A percentile compares a stretch with the other conserved stretches of the same genome.
phyloP scores from a whole-genome alignment of 2,329 filamentous ascomycete genomes.

The Colletotrichum salicis region DNA sequence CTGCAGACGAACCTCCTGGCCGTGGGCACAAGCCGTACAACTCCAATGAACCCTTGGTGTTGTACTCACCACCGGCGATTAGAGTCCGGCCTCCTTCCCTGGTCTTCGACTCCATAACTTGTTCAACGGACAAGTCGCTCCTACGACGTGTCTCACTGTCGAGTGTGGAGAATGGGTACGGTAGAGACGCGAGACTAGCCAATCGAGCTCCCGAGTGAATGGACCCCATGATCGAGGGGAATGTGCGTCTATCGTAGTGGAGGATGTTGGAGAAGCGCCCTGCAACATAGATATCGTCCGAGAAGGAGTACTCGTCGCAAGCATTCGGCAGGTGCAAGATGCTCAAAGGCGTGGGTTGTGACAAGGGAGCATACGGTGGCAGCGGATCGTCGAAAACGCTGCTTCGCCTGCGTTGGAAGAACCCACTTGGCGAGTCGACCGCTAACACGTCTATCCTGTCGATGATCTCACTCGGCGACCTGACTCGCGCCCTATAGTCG shows the following conservation, averaged over 20 bases:
- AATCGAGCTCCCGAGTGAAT: slow-evolving; percentile 87
- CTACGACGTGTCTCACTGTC: slow-evolving; percentile 67
- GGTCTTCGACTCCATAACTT: slow-evolving; percentile 64
- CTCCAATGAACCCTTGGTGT: slow-evolving; percentile 89
- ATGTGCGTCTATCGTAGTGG: slow-evolving; percentile 88
- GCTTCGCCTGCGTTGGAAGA: slow-evolving; percentile 39
- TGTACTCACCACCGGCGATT: slow-evolving; percentile 89
- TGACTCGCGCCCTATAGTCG: slow-evolving; percentile 70
- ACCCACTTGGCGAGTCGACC: slow-evolving; percentile 47
- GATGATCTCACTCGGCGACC: slow-evolving; percentile 42
- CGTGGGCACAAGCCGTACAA: slow-evolving; percentile 72
- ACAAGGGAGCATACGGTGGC: slow-evolving; percentile 74
- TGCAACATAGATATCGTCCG: slow-evolving; percentile 86
- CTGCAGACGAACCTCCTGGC: slow-evolving; percentile 24
- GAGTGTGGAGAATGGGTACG: slow-evolving; percentile 73
- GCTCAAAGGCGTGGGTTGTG: slow-evolving; percentile 83
- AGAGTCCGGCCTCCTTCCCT: slow-evolving; percentile 70
- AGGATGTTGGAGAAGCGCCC: slow-evolving; percentile 90
- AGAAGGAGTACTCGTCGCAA: slow-evolving; percentile 63
- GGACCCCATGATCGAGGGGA: slow-evolving; percentile 79
- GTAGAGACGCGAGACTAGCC: slow-evolving; percentile 76
- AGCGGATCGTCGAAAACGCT: slow-evolving; percentile 63
- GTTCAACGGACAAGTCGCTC: slow-evolving; percentile 65
- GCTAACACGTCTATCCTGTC: slow-evolving; percentile 32
- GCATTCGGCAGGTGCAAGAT: slow-evolving; percentile 79